Base-by-base conservation (phyloP, 1,284 basidiomycete genomes). In the Boletus semigastroideus region DNA sequence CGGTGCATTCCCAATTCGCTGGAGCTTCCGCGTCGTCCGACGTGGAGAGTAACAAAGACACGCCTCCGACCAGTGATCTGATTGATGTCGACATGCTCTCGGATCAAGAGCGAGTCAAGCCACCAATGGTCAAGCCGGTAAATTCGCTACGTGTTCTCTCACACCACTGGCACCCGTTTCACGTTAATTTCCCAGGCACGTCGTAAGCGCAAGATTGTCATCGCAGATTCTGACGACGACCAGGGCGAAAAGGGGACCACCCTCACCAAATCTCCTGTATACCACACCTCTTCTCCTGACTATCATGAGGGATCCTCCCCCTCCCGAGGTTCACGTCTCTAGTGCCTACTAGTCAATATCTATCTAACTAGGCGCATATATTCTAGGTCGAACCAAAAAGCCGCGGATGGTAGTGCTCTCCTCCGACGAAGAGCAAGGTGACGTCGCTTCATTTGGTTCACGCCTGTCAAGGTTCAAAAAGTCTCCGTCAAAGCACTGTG, bases 1-100 rank as follows among this genome's bases (percentile, higher is more conserved):
- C 46, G 6, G n/a, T 48, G 43, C 46, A 47, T 10, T 42, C 72
- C 2, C 71, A 71, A 27, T 59, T 60, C 11, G 70, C 73, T n/a
- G 70, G 63, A 16, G 76, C 74, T 60, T 76, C 77, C 5, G 63
- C 66, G 28, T 77, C 76, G 27, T 84, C 83, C 38, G 79, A 78
- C 22, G 70, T 70, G 19, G 74, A 71, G n/a, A 74, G 72, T 50
- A 82, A 75, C 36, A 72, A 72, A 39, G 78, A 80, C 14, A 87
- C 84, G 1, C 87, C 87, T 39, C 87, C 87, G 0, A 87, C 86
- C 2, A 90, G 88, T 58, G 86, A 90, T 56, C 74, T 78, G 19
- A 78, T 89, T 50, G 87, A 91, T 56, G 76, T 90, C 6, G 87
- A 89, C 61, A 83, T 88, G 82, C 55, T 81, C 38, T 75, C 74